Conservation (phyloP, 352 stramenopile genomes). For the Globisporangium spiculum region DNA sequence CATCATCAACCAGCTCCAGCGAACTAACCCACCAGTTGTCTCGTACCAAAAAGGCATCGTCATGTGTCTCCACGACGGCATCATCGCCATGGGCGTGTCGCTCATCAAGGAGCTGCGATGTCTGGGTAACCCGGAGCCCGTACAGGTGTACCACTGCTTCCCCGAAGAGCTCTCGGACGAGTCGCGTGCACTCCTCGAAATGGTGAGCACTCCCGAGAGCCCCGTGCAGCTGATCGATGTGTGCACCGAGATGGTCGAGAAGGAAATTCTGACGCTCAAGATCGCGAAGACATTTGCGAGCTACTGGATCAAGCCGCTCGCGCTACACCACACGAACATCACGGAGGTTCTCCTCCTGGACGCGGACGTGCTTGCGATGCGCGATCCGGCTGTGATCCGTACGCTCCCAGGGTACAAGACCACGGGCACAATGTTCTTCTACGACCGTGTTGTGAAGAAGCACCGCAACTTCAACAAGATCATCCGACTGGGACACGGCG, state of each 20-base stretch:
- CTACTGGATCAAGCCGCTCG: slow-evolving; percentile 67
- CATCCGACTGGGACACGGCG: slow-evolving; percentile 26
- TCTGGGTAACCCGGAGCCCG: slow-evolving; percentile 38
- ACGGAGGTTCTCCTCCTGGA: slow-evolving; percentile 52
- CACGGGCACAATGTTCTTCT: slow-evolving; percentile 71
- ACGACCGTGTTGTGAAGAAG: slow-evolving; percentile 60
- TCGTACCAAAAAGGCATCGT: slow-evolving; percentile 26
- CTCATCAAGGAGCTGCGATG: slow-evolving; percentile 49
- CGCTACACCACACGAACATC: slow-evolving; percentile 43
- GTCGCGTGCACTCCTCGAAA: slow-evolving; percentile 23
- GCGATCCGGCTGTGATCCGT: slow-evolving; percentile 41
- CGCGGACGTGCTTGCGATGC: slow-evolving; percentile 40
- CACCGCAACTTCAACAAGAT: slow-evolving; percentile 52
- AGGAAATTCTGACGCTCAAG: slow-evolving; percentile 22
- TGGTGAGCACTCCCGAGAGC: slow-evolving; percentile 28
- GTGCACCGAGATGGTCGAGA: slow-evolving; percentile 27
- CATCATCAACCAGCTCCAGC: neutral
- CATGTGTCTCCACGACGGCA: slow-evolving; percentile 37
- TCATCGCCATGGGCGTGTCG: slow-evolving; percentile 38
- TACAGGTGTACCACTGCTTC: slow-evolving; percentile 54
- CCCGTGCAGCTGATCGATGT: slow-evolving; percentile 46
- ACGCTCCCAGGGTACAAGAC: slow-evolving; percentile 33
- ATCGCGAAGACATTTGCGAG: slow-evolving; percentile 40
- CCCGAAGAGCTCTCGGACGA: slow-evolving; percentile 32
- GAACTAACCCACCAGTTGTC: neutral